Percentiles rank a stretch among this genome's conserved stretches.
Conservation (phyloP, 768 basidiomycete species). For the Sporobolomyces roseus region DNA sequence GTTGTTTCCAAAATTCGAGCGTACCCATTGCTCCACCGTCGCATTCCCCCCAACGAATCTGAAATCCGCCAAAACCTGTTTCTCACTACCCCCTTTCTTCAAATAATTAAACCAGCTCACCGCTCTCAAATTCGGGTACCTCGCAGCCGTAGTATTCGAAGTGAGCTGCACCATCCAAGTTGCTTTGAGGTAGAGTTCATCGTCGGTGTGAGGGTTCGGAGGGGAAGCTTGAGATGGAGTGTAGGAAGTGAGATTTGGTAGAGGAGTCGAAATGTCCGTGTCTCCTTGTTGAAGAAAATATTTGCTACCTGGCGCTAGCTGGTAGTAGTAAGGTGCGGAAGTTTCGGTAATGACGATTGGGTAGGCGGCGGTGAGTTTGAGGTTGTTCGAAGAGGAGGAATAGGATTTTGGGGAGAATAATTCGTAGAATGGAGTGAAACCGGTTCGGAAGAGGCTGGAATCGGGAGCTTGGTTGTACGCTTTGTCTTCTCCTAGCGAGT, state of each 20-base stretch:
- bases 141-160: slow-evolving; percentile 23
- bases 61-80: slow-evolving; percentile 32
- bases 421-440: slow-evolving; percentile 31
- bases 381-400: slow-evolving; percentile 3
- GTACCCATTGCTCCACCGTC: slow-evolving; percentile 35
- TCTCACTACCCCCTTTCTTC: slow-evolving; percentile 8
- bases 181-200: slow-evolving; percentile 38
- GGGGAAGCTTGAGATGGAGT: slow-evolving; percentile 4
- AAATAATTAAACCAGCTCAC: slow-evolving; percentile 36
- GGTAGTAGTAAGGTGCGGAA: slow-evolving; percentile 34
- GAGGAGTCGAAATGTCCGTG: slow-evolving; percentile 17
- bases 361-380: slow-evolving; percentile 20
- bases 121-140: slow-evolving; percentile 24
- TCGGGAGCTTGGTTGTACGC: slow-evolving; percentile 14
- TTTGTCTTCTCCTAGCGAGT: slow-evolving; percentile 30
- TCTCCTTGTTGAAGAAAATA: slow-evolving; percentile 30
- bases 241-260: slow-evolving; percentile 22
- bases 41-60: slow-evolving; percentile 13
- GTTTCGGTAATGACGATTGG: slow-evolving; percentile 36
- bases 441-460: slow-evolving; percentile 8
- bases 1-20: slow-evolving; percentile 26
- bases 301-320: slow-evolving; percentile 7
- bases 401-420: slow-evolving; percentile 17
- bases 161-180: slow-evolving; percentile 35
- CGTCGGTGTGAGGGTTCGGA: slow-evolving; percentile 15